phyloP scores from a whole-genome alignment of 1,139 yeast genomes.

The Taiozyma sp. region DNA sequence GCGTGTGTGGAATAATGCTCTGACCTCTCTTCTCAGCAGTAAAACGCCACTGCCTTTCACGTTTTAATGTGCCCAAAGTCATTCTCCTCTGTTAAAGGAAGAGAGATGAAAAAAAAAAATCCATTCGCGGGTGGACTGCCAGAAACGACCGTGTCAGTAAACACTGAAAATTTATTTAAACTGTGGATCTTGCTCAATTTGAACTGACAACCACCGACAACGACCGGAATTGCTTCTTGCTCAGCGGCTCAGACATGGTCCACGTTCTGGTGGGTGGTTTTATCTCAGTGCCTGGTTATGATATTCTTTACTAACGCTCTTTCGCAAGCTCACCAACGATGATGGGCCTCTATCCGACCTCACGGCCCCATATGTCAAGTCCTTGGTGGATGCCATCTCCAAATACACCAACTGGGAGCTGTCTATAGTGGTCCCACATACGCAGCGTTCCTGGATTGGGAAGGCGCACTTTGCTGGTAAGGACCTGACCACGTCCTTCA shows the following conservation, averaged over 20 bases:
- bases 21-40: no score
- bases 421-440: slow-evolving; percentile 78
- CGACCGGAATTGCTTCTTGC: no score
- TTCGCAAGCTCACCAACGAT: slow-evolving; percentile 46
- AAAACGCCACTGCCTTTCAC: no score
- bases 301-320: neutral
- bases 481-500: slow-evolving; percentile 61
- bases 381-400: slow-evolving; percentile 66
- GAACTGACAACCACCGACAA: neutral
- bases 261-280: slow-evolving; percentile 16
- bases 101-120: neutral
- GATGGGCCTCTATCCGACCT: slow-evolving; percentile 88
- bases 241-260: slow-evolving; percentile 4
- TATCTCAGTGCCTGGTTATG: neutral
- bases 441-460: slow-evolving; percentile 91
- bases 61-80: no score
- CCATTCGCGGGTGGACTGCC: neutral
- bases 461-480: slow-evolving; percentile 95
- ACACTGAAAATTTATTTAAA: neutral
- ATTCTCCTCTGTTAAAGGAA: no score
- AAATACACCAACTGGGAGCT: slow-evolving; percentile 76
- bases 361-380: slow-evolving; percentile 84
- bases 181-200: neutral
- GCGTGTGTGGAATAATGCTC: no score
- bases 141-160: neutral